Evolutionary conservation across 164 flowering plant species (phyloP).

Genomic region (Piper longum): DNA sequence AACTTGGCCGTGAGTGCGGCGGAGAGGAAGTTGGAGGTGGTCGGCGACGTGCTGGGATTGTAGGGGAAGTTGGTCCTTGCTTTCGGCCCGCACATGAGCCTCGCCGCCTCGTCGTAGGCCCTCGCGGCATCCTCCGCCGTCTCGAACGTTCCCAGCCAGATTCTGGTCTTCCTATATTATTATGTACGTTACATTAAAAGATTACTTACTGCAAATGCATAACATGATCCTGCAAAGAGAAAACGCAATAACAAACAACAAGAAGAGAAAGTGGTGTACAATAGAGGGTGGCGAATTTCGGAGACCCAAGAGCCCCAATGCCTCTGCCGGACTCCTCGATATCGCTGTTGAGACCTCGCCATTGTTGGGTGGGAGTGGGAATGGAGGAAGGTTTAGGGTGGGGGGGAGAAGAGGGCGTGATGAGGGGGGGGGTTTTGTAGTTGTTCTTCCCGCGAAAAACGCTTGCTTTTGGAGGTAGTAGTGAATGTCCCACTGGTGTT

Average conservation of each 20-base stretch:
- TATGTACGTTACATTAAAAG: conserved; percentile 9
- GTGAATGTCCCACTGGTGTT: background rate
- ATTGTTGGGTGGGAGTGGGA: conserved; percentile 9
- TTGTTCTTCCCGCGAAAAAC: no score
- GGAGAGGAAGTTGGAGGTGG: conserved; percentile 55
- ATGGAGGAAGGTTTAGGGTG: background rate
- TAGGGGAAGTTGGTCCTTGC: conserved; percentile 14
- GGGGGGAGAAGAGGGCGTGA: background rate
- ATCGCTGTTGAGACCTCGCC: conserved; percentile 40
- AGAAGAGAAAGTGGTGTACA: conserved; percentile 1
- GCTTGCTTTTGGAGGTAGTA: background rate
- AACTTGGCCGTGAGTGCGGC: conserved; percentile 66
- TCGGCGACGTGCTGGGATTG: conserved; percentile 18
- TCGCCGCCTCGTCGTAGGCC: conserved; percentile 15
- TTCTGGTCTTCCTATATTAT: conserved; percentile 12
- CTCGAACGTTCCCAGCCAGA: conserved; percentile 7
- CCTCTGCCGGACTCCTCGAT: conserved; percentile 17
- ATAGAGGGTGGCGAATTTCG: conserved; percentile 3
- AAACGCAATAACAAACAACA: no score
- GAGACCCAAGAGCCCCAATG: conserved; percentile 17
- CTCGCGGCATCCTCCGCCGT: conserved; percentile 14
- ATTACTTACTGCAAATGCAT: background rate
- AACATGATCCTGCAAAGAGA: no score
- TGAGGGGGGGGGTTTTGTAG: conserved; percentile 3
- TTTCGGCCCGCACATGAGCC: conserved; percentile 11